Conservation (phyloP, 306 rosid species). For the Dryas octopetala region DNA sequence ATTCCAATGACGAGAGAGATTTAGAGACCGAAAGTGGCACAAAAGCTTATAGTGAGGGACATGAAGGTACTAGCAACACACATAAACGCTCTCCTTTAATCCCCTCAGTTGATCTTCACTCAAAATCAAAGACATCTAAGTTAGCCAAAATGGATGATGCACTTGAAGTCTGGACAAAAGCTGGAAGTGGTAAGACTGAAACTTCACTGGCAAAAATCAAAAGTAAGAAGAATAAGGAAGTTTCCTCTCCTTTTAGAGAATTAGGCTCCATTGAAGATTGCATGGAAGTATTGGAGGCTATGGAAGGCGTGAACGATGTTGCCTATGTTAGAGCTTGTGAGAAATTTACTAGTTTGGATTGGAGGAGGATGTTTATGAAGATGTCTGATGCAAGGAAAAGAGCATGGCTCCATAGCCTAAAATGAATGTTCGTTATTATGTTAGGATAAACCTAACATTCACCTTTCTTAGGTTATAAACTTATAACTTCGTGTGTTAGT, state of each 20-base stretch:
- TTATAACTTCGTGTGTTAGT: too few species aligned
- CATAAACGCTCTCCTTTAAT: too few species aligned
- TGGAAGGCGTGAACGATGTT: not conserved
- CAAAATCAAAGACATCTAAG: not conserved
- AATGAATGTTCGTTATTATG: not conserved
- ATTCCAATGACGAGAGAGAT: not conserved
- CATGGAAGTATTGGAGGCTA: constrained; percentile 6
- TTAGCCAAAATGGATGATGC: not conserved
- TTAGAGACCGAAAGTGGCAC: not conserved
- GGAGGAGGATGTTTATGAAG: constrained; percentile 14
- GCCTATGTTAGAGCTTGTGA: constrained; percentile 4
- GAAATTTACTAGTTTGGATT: constrained; percentile 5
- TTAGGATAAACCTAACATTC: too few species aligned
- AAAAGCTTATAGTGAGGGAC: not conserved
- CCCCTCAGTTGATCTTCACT: too few species aligned
- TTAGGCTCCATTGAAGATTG: not conserved
- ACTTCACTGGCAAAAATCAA: not conserved
- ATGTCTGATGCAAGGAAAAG: constrained; percentile 13
- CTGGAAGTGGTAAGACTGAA: not conserved
- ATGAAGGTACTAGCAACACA: constrained; percentile 4
- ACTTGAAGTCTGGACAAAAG: not conserved
- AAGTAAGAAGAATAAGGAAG: not conserved
- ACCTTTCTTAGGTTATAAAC: too few species aligned
- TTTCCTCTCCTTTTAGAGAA: not conserved
- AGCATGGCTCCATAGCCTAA: not conserved